These are phyloP conservation scores for Dothideomycetes sp. DNA, from an alignment of 2,329 filamentous ascomycete species.

Conservation along the genomic window DNA sequence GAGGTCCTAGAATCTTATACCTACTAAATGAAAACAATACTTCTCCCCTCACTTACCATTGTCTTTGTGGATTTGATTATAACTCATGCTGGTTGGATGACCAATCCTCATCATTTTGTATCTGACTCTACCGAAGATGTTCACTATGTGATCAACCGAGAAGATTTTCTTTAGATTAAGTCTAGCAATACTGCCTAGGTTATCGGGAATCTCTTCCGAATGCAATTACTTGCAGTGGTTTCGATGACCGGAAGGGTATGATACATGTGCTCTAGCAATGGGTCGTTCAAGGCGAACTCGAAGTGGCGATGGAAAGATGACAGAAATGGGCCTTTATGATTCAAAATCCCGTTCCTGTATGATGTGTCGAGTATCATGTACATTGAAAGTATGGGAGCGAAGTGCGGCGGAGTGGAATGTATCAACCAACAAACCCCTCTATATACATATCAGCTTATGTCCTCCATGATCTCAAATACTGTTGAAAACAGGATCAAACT, in stretches of 20 bases:
- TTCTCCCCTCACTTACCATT: slow-evolving; percentile 39
- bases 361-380: too few species aligned
- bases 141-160: slow-evolving; percentile 49
- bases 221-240: slow-evolving; percentile 37
- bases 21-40: too few species aligned
- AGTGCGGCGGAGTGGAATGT: too few species aligned
- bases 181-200: slow-evolving; percentile 44
- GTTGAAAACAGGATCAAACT: slow-evolving; percentile 8
- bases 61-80: slow-evolving; percentile 38
- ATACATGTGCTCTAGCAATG: slow-evolving; percentile 30
- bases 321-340: too few species aligned
- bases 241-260: slow-evolving; percentile 40
- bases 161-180: slow-evolving; percentile 38
- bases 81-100: slow-evolving; percentile 42
- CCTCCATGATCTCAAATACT: neutral
- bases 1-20: too few species aligned
- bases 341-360: too few species aligned
- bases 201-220: slow-evolving; percentile 44
- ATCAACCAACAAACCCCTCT: too few species aligned
- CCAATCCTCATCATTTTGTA: slow-evolving; percentile 43
- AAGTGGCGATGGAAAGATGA: slow-evolving; percentile 42
- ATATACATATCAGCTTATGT: too few species aligned
- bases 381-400: too few species aligned
- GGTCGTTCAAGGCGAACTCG: slow-evolving; percentile 33
- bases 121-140: slow-evolving; percentile 39